Conservation (phyloP, 2,329 filamentous ascomycete genomes). For the Orbilia javanica region DNA sequence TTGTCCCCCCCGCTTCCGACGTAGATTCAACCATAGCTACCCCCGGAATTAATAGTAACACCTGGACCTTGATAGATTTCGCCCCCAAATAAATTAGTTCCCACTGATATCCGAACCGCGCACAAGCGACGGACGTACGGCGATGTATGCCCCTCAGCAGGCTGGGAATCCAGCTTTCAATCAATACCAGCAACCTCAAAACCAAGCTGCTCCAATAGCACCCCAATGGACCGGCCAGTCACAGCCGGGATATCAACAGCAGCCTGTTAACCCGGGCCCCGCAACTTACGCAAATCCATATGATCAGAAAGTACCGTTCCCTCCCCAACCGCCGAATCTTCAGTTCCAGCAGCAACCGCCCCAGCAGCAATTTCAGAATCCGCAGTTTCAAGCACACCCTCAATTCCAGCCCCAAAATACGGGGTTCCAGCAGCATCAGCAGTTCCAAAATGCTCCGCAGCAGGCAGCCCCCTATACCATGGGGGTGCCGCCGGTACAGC, state of each 20-base stretch:
- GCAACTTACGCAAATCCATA: constrained; percentile 21
- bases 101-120: not conserved
- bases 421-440: constrained; percentile 33
- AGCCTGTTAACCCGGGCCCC: not conserved
- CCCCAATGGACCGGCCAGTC: constrained; percentile 55
- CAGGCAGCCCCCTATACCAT: not conserved
- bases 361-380: constrained; percentile 18
- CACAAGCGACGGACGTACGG: not conserved
- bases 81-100: not conserved
- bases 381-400: constrained; percentile 18
- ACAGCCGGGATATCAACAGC: constrained; percentile 19
- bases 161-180: constrained; percentile 47
- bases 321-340: constrained; percentile 11
- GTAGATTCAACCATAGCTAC: not conserved
- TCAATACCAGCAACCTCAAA: constrained; percentile 20
- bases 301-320: constrained; percentile 35
- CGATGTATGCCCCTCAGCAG: constrained; percentile 55
- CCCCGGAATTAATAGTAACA: not conserved
- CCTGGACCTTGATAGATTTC: not conserved
- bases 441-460: constrained; percentile 29
- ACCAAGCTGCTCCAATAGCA: constrained; percentile 15
- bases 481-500: constrained; percentile 6
- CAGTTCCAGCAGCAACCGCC: constrained; percentile 23
- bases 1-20: not conserved
- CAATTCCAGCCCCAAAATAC: constrained; percentile 13